A percentile compares a stretch with the other conserved stretches of the same genome.
Conservation (phyloP, 2,329 filamentous ascomycete genomes). For the Colletotrichum viniferum region DNA sequence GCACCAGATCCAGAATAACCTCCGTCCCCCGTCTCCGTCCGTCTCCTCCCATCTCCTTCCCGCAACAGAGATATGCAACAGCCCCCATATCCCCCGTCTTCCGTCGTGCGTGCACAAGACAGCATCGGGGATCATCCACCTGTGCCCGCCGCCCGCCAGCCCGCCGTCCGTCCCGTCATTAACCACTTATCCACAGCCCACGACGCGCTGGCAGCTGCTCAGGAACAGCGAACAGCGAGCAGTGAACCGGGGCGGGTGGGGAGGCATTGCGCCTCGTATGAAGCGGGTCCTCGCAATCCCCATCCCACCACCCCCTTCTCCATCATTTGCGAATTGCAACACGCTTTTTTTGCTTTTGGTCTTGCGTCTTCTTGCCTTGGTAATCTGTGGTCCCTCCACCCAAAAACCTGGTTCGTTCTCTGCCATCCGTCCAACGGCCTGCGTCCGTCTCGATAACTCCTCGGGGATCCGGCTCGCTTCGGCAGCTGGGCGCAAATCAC, state of each 20-base stretch:
- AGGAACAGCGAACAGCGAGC: background rate
- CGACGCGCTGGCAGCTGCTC: background rate
- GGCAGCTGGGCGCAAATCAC: background rate
- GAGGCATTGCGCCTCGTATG: slow-evolving; percentile 16
- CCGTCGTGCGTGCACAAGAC: background rate
- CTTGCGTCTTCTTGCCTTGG: background rate
- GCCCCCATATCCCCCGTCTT: background rate
- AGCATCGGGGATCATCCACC: background rate
- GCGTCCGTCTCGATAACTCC: background rate
- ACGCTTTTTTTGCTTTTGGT: background rate
- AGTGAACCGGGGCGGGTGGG: background rate
- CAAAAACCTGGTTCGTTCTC: background rate
- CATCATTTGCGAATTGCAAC: background rate
- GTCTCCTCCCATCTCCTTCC: background rate
- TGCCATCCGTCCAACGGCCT: background rate
- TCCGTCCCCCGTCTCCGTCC: slow-evolving; percentile 6
- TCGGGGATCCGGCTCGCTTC: background rate
- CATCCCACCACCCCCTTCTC: background rate
- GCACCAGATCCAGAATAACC: slow-evolving; percentile 11
- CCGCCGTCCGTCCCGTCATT: background rate
- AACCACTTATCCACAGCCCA: background rate
- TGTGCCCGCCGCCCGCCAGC: background rate
- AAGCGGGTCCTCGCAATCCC: background rate
- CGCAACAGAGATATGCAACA: background rate
- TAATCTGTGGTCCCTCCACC: background rate